A percentile compares a stretch with the other conserved stretches of the same genome.
Conservation (phyloP, 305 asterid species). For the Fraxinus latifolia region DNA sequence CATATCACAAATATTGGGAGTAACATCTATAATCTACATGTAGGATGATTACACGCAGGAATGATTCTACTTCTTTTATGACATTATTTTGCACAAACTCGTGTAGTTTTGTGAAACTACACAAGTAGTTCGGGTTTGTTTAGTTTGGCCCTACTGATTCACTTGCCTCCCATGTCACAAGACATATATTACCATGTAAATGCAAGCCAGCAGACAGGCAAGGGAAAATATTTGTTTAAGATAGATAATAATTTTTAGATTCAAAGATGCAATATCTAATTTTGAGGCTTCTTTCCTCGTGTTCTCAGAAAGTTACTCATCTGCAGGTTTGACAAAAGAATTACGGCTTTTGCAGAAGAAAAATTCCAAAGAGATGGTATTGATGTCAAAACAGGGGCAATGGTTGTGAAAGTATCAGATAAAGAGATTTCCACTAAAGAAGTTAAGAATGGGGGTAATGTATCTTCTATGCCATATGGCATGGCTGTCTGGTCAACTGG, state of each 20-base stretch:
- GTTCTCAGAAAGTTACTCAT: constrained; percentile 26
- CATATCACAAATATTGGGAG: neutral
- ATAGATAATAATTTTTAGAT: neutral
- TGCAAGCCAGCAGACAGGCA: neutral
- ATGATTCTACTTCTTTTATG: neutral
- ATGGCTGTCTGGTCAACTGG: constrained; percentile 99
- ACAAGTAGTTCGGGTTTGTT: neutral
- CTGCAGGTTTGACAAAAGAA: constrained; percentile 95
- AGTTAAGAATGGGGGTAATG: constrained; percentile 63
- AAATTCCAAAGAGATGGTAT: constrained; percentile 89
- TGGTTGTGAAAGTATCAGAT: constrained; percentile 85
- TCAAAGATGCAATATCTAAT: constrained; percentile 9
- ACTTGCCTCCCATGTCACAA: neutral
- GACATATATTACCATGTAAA: neutral
- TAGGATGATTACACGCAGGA: neutral
- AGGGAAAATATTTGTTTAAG: neutral
- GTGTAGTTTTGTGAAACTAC: neutral
- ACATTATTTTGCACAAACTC: neutral
- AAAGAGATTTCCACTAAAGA: constrained; percentile 77
- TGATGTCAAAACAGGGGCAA: constrained; percentile 79
- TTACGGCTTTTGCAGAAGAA: constrained; percentile 89
- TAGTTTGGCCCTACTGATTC: neutral
- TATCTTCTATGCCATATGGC: constrained; percentile 58
- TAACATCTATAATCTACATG: neutral
- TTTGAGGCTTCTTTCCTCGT: constrained; percentile 3